Conservation (phyloP, 805 yeast species). For the Wickerhamomyces sydowiorum region DNA sequence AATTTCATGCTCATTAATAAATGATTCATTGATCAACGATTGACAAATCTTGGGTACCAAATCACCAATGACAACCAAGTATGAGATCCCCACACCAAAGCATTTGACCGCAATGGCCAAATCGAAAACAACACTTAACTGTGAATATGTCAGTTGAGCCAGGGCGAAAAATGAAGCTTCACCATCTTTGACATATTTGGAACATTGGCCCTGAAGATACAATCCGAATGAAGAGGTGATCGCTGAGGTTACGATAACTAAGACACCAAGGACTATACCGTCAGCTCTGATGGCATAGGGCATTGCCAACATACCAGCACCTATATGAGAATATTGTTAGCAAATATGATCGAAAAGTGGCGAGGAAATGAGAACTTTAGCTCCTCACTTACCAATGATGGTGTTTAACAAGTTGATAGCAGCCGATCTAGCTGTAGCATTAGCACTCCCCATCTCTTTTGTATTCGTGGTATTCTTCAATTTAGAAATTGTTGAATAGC, state of each 20-base stretch:
- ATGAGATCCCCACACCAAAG: constrained; percentile 65
- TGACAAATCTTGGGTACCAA: constrained; percentile 55
- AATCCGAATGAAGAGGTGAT: constrained; percentile 63
- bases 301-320: constrained; percentile 69
- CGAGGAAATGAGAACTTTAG: neutral
- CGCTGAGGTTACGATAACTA: constrained; percentile 58
- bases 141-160: constrained; percentile 56
- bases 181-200: constrained; percentile 44
- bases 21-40: constrained; percentile 18
- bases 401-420: constrained; percentile 50
- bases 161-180: constrained; percentile 63
- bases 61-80: constrained; percentile 66
- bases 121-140: constrained; percentile 56
- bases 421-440: constrained; percentile 41
- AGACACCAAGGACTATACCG: constrained; percentile 54
- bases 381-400: constrained; percentile 36
- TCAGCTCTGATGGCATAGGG: constrained; percentile 66
- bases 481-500: no score
- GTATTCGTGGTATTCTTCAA: neutral
- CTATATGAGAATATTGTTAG: constrained; percentile 12
- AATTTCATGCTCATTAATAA: constrained; percentile 13
- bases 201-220: constrained; percentile 53
- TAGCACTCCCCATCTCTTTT: constrained; percentile 5
- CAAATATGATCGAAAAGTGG: neutral
- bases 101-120: constrained; percentile 66